phyloP scores from a whole-genome alignment of 495 filamentous ascomycete genomes.

The Hyaloscypha variabilis region DNA sequence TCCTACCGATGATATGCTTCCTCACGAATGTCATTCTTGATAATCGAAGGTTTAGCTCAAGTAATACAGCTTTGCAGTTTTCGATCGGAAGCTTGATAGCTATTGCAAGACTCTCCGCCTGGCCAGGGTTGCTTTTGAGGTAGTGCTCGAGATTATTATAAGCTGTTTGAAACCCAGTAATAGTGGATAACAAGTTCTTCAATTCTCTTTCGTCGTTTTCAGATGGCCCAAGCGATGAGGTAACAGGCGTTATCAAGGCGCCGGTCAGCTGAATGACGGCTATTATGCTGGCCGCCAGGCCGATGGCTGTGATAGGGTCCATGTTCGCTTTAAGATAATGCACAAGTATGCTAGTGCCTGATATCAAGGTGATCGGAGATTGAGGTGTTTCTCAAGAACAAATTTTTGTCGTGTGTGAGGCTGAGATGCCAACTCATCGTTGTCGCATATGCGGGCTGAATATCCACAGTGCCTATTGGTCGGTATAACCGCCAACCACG shows the following conservation, averaged over 20 bases:
- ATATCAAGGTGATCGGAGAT: neutral
- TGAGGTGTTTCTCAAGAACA: neutral
- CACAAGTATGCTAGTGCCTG: neutral
- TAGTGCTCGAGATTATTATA: conserved; percentile 9
- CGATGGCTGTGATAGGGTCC: conserved; percentile 9
- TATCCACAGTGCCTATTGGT: neutral
- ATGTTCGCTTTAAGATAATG: conserved; percentile 1
- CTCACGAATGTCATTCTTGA: conserved; percentile 9
- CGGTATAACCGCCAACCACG: neutral
- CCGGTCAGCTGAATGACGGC: conserved; percentile 13
- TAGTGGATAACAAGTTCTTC: neutral
- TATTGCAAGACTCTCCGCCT: neutral
- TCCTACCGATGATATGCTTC: conserved; percentile 9
- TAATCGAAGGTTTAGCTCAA: conserved; percentile 1
- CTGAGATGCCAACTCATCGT: neutral
- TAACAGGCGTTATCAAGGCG: conserved; percentile 1
- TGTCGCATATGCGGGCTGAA: neutral
- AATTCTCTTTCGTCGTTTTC: conserved; percentile 12
- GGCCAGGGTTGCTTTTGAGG: conserved; percentile 3
- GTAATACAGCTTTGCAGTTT: conserved; percentile 1
- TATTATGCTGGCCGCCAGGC: conserved; percentile 8
- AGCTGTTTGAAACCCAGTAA: conserved; percentile 2
- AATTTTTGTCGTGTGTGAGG: neutral
- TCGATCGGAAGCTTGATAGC: conserved; percentile 2
- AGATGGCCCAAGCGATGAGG: conserved; percentile 11